Base-by-base conservation (phyloP, 2,329 filamentous ascomycete genomes). In the Fusarium oxysporum region DNA sequence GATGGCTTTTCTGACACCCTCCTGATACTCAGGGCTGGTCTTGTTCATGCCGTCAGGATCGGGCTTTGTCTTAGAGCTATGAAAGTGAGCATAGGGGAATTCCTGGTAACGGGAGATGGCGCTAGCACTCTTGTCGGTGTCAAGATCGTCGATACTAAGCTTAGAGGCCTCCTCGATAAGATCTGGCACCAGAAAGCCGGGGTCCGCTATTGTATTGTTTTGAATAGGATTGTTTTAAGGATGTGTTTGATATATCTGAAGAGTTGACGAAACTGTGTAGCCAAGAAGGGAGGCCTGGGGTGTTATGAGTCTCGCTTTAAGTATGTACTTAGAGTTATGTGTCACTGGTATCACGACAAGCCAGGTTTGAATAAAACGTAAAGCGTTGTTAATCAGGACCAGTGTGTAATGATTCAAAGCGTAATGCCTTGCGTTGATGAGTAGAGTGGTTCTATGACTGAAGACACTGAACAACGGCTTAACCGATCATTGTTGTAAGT, bases 21-120 rank as follows among this genome's bases (percentile, higher is more conserved):
- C 38, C 19, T 40, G 58, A 38, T 72, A 72, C n/a, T 74, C 50
- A 28, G 45, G 28, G 32, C 65, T 70, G 25, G 38, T 44, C 47
- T 74, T 74, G 32, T 74, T 37, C 21, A 51, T 12, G 0, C 30
- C 16, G 37, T 40, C 45, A 17, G 8, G 21, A 56, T 43, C 14
- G 40, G 35, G 37, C 19, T 4, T 17, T 5, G 17, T 28, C 32
- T 51, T 44, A 16, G 37, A 32, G 9, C n/a, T 4, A 28, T 47
- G n/a, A 47, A 66, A 67, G 38, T 45, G 50, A 55, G 55, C 35
- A 30, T 44, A 73, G 4, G 70, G 70, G 33, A 57, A 50, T 19
- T 37, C 8, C 14, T 57, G 44, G 35, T 72, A 72, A 21, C 54
- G 62, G 10, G 55, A 45, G 28, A 70, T 30, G 7, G 32, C 28